Evolutionary conservation across 345 rosid genomes (phyloP), one percentile per base, ranked within the genome.

Genomic region (Melaleuca alternifolia): DNA sequence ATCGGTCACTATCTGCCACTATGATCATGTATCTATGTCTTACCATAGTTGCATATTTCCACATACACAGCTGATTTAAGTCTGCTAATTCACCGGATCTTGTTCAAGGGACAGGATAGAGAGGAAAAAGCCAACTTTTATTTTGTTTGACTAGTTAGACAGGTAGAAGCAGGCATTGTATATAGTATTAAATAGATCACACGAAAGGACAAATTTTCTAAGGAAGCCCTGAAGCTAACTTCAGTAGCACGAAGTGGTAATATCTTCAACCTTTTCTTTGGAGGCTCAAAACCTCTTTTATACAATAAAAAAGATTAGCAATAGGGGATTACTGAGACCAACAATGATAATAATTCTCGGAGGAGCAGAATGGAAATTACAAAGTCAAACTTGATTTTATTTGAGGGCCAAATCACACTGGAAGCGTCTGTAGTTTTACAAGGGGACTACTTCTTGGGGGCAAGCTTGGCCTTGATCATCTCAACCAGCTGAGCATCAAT

Each of bases 401-500:
- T 65, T 65, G 12, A 65, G 11, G 46, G 77, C 6, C 10, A 33
- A 28, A 85, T 23, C 86, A 59, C 50, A 61, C 23, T 57, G 46
- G 65, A 85, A 50, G 7, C 5, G 15, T 30, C 6, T 5, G 9
- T 23, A 30, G 54, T 71, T 57, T 48, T 7, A 13, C 9, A 14
- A 62, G 30, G 41, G n/a, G 51, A 51, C 51, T 82, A 81, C 41
- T 33, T 50, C 84, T 92, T 92, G 83, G 92, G 90, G 71, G 92
- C 90, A 71, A 91, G 89, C 83, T 81, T 90, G n/a, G 92, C 51
- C 91, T 93, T 92, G 81, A 93, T 92, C 79, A 86, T 82, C 87
- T 88, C 81, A 24, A 93, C 91, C 76, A 87, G 75, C 41, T 88
- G 84, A 1, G 85, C 14, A 53, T 87, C 88, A 12, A 93, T 75